A percentile compares a stretch with the other conserved stretches of the same genome.
phyloP scores from a whole-genome alignment of 768 basidiomycete genomes.

The Boletus rubroflammeus region DNA sequence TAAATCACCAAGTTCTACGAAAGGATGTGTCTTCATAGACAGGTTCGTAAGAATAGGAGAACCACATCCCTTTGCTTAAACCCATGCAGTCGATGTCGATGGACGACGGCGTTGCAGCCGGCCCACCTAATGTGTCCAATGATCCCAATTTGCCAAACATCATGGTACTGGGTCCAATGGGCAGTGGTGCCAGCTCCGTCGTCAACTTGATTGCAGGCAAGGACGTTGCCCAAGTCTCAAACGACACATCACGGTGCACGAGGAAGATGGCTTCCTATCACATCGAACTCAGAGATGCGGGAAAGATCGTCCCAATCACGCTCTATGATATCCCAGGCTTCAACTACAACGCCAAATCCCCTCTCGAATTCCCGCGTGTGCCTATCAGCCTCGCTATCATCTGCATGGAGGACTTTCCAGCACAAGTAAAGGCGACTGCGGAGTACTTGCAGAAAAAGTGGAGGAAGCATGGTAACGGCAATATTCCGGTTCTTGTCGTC shows the following conservation, averaged over 20 bases:
- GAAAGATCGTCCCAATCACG: slow-evolving; percentile 10
- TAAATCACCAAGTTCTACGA: not conserved
- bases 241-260: slow-evolving; percentile 18
- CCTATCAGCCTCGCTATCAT: slow-evolving; percentile 22
- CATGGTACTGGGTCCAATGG: slow-evolving; percentile 25
- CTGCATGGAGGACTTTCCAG: slow-evolving; percentile 20
- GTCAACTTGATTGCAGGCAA: slow-evolving; percentile 30
- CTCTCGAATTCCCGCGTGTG: slow-evolving; percentile 18
- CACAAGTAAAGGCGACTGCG: slow-evolving; percentile 20
- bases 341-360: slow-evolving; percentile 16
- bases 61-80: slow-evolving; percentile 4
- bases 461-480: slow-evolving; percentile 13
- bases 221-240: slow-evolving; percentile 18
- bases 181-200: slow-evolving; percentile 28
- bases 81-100: slow-evolving; percentile 1
- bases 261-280: slow-evolving; percentile 12
- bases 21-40: slow-evolving; percentile 17
- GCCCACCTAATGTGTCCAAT: not conserved
- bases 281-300: slow-evolving; percentile 11
- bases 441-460: slow-evolving; percentile 17
- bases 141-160: slow-evolving; percentile 17
- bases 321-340: slow-evolving; percentile 26
- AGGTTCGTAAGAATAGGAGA: slow-evolving; percentile 13
- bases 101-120: not conserved
- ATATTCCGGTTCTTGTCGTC: slow-evolving; percentile 20